Percentiles rank a stretch among this genome's conserved stretches.
These are phyloP conservation scores for Chalara sp. DNA, from an alignment of 2,329 filamentous ascomycete genomes.

Conservation along the genomic window DNA sequence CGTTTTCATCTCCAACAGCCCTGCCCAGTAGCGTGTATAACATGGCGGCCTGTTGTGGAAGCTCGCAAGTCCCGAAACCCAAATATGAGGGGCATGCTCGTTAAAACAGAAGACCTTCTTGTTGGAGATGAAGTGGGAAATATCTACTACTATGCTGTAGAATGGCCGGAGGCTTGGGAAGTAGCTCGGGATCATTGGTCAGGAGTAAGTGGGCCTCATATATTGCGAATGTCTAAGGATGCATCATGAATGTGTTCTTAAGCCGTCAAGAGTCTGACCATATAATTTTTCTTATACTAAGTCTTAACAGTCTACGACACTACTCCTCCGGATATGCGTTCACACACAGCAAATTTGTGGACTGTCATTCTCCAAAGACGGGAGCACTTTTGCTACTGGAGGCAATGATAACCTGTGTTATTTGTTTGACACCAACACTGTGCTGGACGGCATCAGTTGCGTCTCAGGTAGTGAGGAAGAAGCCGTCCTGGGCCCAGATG, in stretches of 20 bases:
- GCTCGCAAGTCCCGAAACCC: constrained; percentile 45
- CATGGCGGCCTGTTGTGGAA: constrained; percentile 64
- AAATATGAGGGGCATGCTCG: constrained; percentile 36
- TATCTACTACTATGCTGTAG: constrained; percentile 82
- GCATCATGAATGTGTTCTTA: too few relatives aligned
- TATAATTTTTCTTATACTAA: too few relatives aligned
- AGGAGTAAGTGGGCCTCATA: constrained; percentile 34
- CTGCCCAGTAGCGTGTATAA: constrained; percentile 68
- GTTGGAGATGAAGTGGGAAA: constrained; percentile 79
- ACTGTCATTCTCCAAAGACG: constrained; percentile 77
- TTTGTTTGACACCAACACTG: constrained; percentile 54
- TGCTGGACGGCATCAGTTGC: constrained; percentile 11
- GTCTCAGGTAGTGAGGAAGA: constrained; percentile 12
- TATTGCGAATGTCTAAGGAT: too few relatives aligned
- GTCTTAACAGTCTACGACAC: constrained; percentile 48
- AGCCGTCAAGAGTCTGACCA: too few relatives aligned
- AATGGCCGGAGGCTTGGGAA: constrained; percentile 68
- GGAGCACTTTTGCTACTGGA: constrained; percentile 73
- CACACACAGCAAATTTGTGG: constrained; percentile 91
- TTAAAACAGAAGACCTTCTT: constrained; percentile 74
- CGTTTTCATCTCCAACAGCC: constrained; percentile 72
- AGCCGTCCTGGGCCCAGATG: constrained; percentile 15
- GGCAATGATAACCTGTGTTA: constrained; percentile 89
- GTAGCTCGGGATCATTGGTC: constrained; percentile 62
- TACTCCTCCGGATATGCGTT: constrained; percentile 69